Base-by-base conservation (phyloP, 2,329 filamentous ascomycete genomes). In the Anthostomella pinea region DNA sequence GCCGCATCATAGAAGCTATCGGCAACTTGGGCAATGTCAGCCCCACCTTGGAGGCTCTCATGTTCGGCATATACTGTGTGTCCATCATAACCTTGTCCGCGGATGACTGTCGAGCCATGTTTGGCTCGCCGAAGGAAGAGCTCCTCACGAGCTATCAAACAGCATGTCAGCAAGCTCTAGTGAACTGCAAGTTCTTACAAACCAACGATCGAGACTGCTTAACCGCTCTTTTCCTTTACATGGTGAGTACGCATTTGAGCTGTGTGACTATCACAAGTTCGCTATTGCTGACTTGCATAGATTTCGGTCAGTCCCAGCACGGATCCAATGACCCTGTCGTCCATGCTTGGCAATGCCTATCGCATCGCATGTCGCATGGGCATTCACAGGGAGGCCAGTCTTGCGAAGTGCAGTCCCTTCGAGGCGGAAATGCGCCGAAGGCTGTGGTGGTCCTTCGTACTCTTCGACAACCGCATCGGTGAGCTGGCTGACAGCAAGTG, bases 361-460 rank as follows among this genome's bases (percentile, higher is more conserved):
- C 77, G 77, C 15, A 74, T 76, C n/a, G 78, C 74, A 2, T 64
- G 74, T 38, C 66, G 73, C 6, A 70, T 82, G 58, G 73, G 75
- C 1, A 61, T 81, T 5, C 67, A 80, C 32, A 65, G 50, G 34
- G 77, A 82, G 50, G 48, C 64, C 0, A 44, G 41, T 1, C 44
- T 54, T 10, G 30, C 52, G 2, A 52, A 43, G 15, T 53, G 35
- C 14, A 44, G 41, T 4, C 34, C 48, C 6, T 69, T 74, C 9
- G 77, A 83, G 47, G 70, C 68, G 2, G 79, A 83, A 56, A 69
- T 81, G 64, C 70, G 77, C 9, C 70, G 79, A 19, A 62, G 79
- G 21, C 64, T 83, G 0, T 83, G 78, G 78, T 83, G 78, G 79
- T 65, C 74, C 0, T 57, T 84, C 1, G 57, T 75, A 0, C 54